phyloP scores from a whole-genome alignment of 768 basidiomycete species.

The Macrolepiota fuliginosa region DNA sequence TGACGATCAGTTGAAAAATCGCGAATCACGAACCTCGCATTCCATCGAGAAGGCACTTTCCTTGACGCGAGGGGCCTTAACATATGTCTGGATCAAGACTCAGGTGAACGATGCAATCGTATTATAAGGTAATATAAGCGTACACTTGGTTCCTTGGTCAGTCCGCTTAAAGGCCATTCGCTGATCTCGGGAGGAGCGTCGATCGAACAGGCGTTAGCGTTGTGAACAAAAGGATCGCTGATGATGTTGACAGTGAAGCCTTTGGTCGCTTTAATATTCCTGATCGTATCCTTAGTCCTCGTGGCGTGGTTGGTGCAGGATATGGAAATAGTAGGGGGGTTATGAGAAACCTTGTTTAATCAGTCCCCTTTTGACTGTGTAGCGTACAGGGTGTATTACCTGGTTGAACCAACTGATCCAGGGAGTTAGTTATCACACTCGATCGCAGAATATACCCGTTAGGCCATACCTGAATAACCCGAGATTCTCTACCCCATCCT shows the following conservation, averaged over 20 bases:
- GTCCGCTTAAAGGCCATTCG: conserved; percentile 62
- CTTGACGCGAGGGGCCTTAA: conserved; percentile 53
- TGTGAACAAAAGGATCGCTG: conserved; percentile 63
- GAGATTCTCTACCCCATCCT: conserved; percentile 52
- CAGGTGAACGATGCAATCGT: neutral
- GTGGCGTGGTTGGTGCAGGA: conserved; percentile 28
- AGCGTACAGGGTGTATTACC: conserved; percentile 20
- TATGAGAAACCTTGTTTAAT: conserved; percentile 41
- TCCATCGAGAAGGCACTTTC: conserved; percentile 67
- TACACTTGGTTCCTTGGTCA: conserved; percentile 58
- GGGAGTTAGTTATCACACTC: neutral
- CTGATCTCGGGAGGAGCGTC: conserved; percentile 50
- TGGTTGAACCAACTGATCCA: conserved; percentile 43
- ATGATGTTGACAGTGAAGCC: conserved; percentile 75
- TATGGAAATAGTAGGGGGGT: conserved; percentile 67
- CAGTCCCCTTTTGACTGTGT: conserved; percentile 19
- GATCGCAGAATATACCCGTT: neutral
- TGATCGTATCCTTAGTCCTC: conserved; percentile 54
- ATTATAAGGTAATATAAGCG: conserved; percentile 16
- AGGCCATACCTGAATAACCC: conserved; percentile 49
- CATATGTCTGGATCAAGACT: conserved; percentile 32
- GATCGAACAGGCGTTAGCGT: conserved; percentile 52
- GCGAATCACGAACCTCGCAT: conserved; percentile 40
- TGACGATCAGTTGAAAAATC: neutral
- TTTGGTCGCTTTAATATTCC: conserved; percentile 62